Conservation (phyloP, 2,329 filamentous ascomycete genomes). For the Paecilomyces fulvus region DNA sequence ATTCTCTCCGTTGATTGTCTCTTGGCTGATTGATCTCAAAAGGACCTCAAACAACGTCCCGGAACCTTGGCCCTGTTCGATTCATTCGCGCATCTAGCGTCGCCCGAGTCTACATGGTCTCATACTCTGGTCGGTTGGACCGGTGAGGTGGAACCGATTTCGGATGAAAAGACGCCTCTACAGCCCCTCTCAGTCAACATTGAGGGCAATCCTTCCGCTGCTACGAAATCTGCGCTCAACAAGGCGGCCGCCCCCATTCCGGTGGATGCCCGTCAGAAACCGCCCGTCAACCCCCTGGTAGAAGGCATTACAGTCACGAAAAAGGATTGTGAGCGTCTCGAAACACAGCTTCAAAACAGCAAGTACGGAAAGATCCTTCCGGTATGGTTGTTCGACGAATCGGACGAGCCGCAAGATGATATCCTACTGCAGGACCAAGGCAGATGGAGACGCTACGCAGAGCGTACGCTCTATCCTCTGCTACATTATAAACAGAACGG, state of each 20-base stretch:
- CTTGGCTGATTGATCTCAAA: constrained; percentile 6
- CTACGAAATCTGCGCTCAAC: constrained; percentile 48
- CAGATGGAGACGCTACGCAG: constrained; percentile 82
- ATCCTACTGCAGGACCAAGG: constrained; percentile 71
- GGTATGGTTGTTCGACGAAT: constrained; percentile 79
- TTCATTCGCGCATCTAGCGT: constrained; percentile 79
- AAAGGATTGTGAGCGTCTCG: constrained; percentile 63
- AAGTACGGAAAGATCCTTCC: constrained; percentile 72
- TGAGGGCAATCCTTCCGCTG: constrained; percentile 17
- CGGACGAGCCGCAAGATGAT: constrained; percentile 58
- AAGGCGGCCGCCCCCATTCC: constrained; percentile 73
- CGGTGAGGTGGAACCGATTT: constrained; percentile 62
- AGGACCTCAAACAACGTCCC: constrained; percentile 69
- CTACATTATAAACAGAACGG: constrained; percentile 96
- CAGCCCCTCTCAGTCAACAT: constrained; percentile 22
- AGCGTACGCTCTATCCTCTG: constrained; percentile 83
- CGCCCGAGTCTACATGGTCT: constrained; percentile 75
- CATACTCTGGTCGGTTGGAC: constrained; percentile 94
- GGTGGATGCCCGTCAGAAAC: constrained; percentile 52
- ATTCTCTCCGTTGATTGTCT: constrained; percentile 1
- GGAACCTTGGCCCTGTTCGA: constrained; percentile 91
- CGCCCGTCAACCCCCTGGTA: constrained; percentile 48
- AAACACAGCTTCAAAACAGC: constrained; percentile 63
- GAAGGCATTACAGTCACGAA: constrained; percentile 65
- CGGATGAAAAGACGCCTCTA: constrained; percentile 18